Evolutionary conservation across 140 eudicot genomes (phyloP), one percentile per base, ranked within the genome.

Genomic region (Erigeron philadelphicus): DNA sequence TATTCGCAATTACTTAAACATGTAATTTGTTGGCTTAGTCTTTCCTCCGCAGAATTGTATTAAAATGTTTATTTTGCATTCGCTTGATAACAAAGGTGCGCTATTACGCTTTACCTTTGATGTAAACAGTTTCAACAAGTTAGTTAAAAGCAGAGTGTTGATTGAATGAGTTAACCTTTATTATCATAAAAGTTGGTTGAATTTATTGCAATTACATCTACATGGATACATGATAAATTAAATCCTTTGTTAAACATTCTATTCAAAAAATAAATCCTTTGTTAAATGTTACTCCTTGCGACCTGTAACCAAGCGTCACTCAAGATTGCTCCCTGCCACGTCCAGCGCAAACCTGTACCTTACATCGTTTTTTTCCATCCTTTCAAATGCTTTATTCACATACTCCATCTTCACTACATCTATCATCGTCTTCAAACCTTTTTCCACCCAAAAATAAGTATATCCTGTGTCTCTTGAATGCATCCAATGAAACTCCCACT

Each of bases 321-420:
- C 78, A 38, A 78, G 79, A 70, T 79, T 70, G 59, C 85, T 86
- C 67, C 84, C 81, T 12, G 82, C 87, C 41, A 86, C 94, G 74
- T 86, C 85, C 9, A 84, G 13, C 63, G 84, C 89, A 68, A 86
- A 84, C 72, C 87, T 74, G 61, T 86, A 86, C 68, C 89, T 83
- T 35, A 84, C 87, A 35, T 86, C 89, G 54, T 81, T 86, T 57
- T 38, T 81, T 46, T 76, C 83, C 78, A 81, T 74, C 49, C 89
- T 76, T 64, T 81, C 85, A 79, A 83, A 86, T 35, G 94, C 94
- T 70, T 63, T 41, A 68, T 86, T 84, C 61, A 84, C 83, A 59
- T 86, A 81, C 8, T 84, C 85, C 82, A 81, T 81, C 72, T 83
- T 79, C 62, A 81, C 85, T 25, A 84, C 75, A 45, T 86, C 94